phyloP scores from a whole-genome alignment of 345 rosid genomes.

The Arabis hirsuta region DNA sequence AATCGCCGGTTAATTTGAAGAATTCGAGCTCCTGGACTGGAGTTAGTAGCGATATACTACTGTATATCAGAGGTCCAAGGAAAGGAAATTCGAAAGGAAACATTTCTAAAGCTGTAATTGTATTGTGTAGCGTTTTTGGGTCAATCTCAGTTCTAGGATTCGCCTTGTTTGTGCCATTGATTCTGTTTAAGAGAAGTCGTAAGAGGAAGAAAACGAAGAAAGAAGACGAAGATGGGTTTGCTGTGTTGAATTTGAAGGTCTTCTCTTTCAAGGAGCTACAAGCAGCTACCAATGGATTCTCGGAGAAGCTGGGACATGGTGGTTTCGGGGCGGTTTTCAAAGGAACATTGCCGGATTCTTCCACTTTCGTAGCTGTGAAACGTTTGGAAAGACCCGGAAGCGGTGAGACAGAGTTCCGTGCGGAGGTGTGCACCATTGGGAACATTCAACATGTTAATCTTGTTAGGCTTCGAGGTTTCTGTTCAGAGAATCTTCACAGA shows the following conservation, averaged over 20 bases:
- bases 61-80: slow-evolving; percentile 59
- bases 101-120: slow-evolving; percentile 47
- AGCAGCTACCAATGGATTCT: slow-evolving; percentile 53
- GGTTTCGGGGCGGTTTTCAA: slow-evolving; percentile 70
- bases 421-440: slow-evolving; percentile 76
- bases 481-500: slow-evolving; percentile 65
- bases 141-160: slow-evolving; percentile 52
- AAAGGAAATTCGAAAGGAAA: slow-evolving; percentile 45
- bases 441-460: slow-evolving; percentile 77
- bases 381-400: slow-evolving; percentile 66
- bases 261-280: slow-evolving; percentile 63
- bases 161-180: slow-evolving; percentile 43
- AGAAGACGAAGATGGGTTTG: slow-evolving; percentile 54
- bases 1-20: slow-evolving; percentile 59
- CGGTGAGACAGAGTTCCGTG: slow-evolving; percentile 64
- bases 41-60: slow-evolving; percentile 42
- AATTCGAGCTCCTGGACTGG: slow-evolving; percentile 50
- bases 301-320: slow-evolving; percentile 63
- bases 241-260: slow-evolving; percentile 63
- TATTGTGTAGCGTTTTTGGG: slow-evolving; percentile 60
- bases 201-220: slow-evolving; percentile 47
- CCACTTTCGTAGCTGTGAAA: slow-evolving; percentile 62
- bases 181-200: slow-evolving; percentile 47
- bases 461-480: slow-evolving; percentile 70
- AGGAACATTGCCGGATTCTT: slow-evolving; percentile 54